These are phyloP conservation scores for Myxozyma udenii DNA, from an alignment of 805 yeast genomes.

Conservation along the genomic window DNA sequence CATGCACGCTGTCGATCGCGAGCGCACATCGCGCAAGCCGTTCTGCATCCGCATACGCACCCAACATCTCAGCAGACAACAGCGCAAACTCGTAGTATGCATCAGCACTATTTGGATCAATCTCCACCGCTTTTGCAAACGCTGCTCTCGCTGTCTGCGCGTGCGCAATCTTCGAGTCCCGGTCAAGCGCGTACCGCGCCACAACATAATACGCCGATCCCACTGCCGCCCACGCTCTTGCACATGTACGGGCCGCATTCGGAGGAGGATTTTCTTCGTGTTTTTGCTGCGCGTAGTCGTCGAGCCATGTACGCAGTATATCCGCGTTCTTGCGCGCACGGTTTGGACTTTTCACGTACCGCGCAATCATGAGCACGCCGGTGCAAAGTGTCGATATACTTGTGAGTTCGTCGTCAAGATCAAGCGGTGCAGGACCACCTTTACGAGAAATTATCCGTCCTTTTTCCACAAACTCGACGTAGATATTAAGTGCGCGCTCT, in stretches of 20 bases:
- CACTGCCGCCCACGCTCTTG: conserved; percentile 23
- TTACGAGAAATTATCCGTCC: conserved; percentile 23
- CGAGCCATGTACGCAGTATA: conserved; percentile 19
- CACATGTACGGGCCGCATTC: neutral
- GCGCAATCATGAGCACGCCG: conserved; percentile 24
- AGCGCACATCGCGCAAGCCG: conserved; percentile 13
- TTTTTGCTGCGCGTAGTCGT: neutral
- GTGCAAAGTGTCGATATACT: conserved; percentile 14
- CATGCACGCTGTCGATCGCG: conserved; percentile 11
- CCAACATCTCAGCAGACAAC: conserved; percentile 11
- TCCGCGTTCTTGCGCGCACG: conserved; percentile 16
- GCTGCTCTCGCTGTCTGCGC: conserved; percentile 11
- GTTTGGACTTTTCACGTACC: conserved; percentile 12
- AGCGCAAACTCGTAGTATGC: conserved; percentile 18
- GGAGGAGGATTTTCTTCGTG: conserved; percentile 2
- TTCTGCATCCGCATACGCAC: conserved; percentile 15
- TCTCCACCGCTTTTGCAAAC: conserved; percentile 12
- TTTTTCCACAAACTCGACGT: conserved; percentile 23
- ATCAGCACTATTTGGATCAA: conserved; percentile 1
- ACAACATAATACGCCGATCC: conserved; percentile 21
- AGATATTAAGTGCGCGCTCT: conserved; percentile 17
- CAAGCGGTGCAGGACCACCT: conserved; percentile 16
- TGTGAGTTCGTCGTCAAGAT: conserved; percentile 17
- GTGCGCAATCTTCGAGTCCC: conserved; percentile 1
- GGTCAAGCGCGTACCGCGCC: conserved; percentile 16